Evolutionary conservation across 148 eudicot species (phyloP).

Genomic region (Fagopyrum homotropicum): DNA sequence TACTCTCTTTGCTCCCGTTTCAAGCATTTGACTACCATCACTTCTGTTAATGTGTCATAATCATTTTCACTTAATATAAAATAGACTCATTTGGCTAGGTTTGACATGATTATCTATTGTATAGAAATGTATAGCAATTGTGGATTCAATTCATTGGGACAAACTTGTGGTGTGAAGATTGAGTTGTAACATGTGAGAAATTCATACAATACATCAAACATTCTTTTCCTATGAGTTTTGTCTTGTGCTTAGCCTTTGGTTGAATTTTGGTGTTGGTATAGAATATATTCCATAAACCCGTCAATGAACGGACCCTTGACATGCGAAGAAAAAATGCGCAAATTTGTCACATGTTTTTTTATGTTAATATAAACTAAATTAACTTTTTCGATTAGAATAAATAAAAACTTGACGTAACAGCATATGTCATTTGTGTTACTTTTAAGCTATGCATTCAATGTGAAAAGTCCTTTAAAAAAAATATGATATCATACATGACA

Average conservation of each 20-base stretch:
- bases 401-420: no score
- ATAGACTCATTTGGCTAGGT: not conserved
- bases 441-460: no score
- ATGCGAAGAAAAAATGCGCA: no score
- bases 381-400: no score
- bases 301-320: no score
- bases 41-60: not conserved
- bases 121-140: not conserved
- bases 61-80: not conserved
- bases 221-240: not conserved
- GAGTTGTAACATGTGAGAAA: not conserved
- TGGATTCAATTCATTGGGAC: not conserved
- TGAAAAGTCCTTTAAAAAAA: no score
- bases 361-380: no score
- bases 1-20: conserved; percentile 57
- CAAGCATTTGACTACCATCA: not conserved
- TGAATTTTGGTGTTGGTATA: no score
- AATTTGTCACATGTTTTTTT: no score
- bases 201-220: not conserved
- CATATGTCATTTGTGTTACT: no score
- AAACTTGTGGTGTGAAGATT: not conserved
- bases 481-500: no score
- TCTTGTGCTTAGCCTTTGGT: not conserved
- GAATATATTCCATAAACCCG: no score
- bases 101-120: not conserved